Conservation (phyloP, 148 eudicot species). For the Oxyria digyna region DNA sequence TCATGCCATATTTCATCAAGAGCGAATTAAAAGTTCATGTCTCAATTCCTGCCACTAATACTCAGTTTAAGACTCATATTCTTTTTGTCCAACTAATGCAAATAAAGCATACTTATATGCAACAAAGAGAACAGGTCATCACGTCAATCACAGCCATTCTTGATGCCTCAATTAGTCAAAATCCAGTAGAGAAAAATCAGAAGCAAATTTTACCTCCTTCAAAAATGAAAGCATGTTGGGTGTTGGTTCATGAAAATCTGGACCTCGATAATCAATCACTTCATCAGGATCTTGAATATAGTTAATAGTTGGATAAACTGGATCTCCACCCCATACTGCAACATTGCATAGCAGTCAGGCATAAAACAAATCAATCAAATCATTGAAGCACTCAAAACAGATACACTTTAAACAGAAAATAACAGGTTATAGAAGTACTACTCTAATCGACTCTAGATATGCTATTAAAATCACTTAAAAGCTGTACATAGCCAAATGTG, state of each 20-base stretch:
- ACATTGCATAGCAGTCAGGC: slow-evolving; percentile 4
- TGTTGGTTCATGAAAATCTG: slow-evolving; percentile 97
- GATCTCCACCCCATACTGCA: slow-evolving; percentile 99
- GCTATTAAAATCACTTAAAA: not conserved
- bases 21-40: not conserved
- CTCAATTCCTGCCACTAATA: not conserved
- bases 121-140: not conserved
- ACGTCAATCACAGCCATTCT: not conserved
- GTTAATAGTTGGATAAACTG: slow-evolving; percentile 95
- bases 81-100: not conserved
- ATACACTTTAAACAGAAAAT: not conserved
- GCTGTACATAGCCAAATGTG: not conserved
- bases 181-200: not conserved
- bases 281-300: slow-evolving; percentile 95
- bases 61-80: not conserved
- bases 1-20: not conserved
- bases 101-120: not conserved
- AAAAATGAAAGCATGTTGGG: slow-evolving; percentile 73
- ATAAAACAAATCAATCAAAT: not conserved
- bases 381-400: not conserved
- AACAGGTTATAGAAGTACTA: not conserved
- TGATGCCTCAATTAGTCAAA: not conserved
- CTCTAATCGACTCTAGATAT: not conserved
- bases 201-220: slow-evolving; percentile 50
- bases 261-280: slow-evolving; percentile 82